Evolutionary conservation across 2,329 filamentous ascomycete species (phyloP).

Genomic region (Arthrinium puccinioides): DNA sequence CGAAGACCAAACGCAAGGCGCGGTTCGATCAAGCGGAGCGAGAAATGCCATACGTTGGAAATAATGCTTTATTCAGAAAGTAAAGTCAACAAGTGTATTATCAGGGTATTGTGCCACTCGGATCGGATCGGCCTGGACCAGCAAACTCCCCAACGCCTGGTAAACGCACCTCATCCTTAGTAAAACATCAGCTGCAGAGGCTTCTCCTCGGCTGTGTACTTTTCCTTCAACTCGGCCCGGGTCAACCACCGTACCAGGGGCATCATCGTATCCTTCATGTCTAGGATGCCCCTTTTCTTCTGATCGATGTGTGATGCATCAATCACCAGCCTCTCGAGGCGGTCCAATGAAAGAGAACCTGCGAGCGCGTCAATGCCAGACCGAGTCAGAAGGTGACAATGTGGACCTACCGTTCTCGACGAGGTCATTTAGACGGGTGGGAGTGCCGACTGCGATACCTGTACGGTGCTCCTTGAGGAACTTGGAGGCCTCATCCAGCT

Average conservation of each 20-base stretch:
- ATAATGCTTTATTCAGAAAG: too few species aligned
- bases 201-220: conserved; percentile 54
- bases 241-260: conserved; percentile 71
- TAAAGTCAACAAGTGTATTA: too few species aligned
- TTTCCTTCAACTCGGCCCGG: conserved; percentile 61
- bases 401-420: conserved; percentile 66
- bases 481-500: conserved; percentile 76
- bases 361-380: conserved; percentile 7
- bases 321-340: conserved; percentile 73
- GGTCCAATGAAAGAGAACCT: conserved; percentile 63
- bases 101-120: too few species aligned
- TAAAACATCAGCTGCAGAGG: conserved; percentile 60
- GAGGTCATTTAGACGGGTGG: conserved; percentile 72
- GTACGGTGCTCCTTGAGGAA: conserved; percentile 65
- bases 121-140: too few species aligned
- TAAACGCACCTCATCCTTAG: conserved; percentile 28
- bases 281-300: conserved; percentile 88
- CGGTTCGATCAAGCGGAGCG: too few species aligned
- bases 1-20: too few species aligned
- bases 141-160: too few species aligned
- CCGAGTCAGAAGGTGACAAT: background rate
- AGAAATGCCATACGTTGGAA: too few species aligned
- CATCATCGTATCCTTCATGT: conserved; percentile 89
- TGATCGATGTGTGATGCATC: conserved; percentile 91
- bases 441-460: conserved; percentile 86